A percentile compares a stretch with the other conserved stretches of the same genome.
These are phyloP conservation scores for Diaporthe sp. DNA, from an alignment of 2,329 filamentous ascomycete species.

Conservation along the genomic window DNA sequence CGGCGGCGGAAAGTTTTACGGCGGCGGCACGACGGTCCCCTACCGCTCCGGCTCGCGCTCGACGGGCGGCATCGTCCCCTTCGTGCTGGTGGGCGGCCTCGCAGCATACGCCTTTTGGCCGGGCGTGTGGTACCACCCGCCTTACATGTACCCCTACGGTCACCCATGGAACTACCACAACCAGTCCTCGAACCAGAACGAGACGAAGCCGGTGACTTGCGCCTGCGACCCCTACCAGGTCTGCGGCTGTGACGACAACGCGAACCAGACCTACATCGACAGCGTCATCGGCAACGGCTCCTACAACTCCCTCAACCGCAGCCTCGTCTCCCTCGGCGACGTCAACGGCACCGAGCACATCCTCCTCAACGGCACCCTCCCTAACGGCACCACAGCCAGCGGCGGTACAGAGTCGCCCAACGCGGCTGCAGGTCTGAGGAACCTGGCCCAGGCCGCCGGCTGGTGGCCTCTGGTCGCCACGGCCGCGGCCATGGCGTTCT, in stretches of 20 bases:
- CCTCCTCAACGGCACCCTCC: slow-evolving; percentile 81
- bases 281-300: slow-evolving; percentile 76
- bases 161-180: slow-evolving; percentile 66
- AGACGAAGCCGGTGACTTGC: slow-evolving; percentile 73
- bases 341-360: slow-evolving; percentile 76
- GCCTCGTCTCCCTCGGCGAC: slow-evolving; percentile 71
- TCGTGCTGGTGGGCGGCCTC: slow-evolving; percentile 61
- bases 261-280: slow-evolving; percentile 69
- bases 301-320: slow-evolving; percentile 70
- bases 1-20: slow-evolving; percentile 75
- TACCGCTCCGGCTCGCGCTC: slow-evolving; percentile 69
- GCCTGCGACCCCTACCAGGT: slow-evolving; percentile 67
- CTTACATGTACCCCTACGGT: slow-evolving; percentile 71
- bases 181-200: slow-evolving; percentile 63
- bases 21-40: slow-evolving; percentile 73
- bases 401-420: slow-evolving; percentile 58
- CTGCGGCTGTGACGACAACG: slow-evolving; percentile 80
- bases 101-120: slow-evolving; percentile 71
- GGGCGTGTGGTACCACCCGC: slow-evolving; percentile 74
- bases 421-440: slow-evolving; percentile 50
- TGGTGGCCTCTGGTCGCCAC: slow-evolving; percentile 65
- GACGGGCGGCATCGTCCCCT: slow-evolving; percentile 64
- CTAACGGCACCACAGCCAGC: slow-evolving; percentile 73
- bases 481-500: slow-evolving; percentile 59
- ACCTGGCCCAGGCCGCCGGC: slow-evolving; percentile 56